Conservation (phyloP, 306 rosid genomes). For the Cucurbita moschata region DNA sequence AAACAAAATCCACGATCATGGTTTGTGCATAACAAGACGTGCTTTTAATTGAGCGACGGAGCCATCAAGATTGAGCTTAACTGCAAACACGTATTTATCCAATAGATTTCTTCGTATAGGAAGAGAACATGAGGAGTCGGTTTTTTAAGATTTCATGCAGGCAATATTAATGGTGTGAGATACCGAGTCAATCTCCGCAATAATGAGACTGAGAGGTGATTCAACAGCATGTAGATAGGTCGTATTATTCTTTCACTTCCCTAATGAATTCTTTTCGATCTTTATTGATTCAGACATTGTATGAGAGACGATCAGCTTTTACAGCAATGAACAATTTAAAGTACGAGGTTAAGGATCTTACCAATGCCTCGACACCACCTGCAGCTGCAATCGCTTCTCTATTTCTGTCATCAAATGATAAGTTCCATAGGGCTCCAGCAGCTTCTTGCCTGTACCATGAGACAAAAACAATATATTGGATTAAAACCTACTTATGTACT, state of each 20-base stretch:
- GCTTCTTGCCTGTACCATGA: slow-evolving; percentile 84
- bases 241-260: neutral
- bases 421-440: slow-evolving; percentile 98
- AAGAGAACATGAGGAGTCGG: neutral
- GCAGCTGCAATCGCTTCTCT: slow-evolving; percentile 97
- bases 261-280: neutral
- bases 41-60: too few relatives aligned
- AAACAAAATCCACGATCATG: too few relatives aligned
- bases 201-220: neutral
- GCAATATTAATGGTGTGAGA: neutral
- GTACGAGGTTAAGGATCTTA: slow-evolving; percentile 19
- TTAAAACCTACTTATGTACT: neutral
- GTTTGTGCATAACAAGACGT: too few relatives aligned
- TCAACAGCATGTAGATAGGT: neutral
- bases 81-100: too few relatives aligned
- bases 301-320: neutral
- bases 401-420: slow-evolving; percentile 96
- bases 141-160: neutral
- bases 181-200: neutral
- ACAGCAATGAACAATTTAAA: neutral
- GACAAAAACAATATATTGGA: neutral
- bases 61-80: too few relatives aligned
- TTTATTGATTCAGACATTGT: neutral
- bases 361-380: slow-evolving; percentile 98
- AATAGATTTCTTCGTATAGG: too few relatives aligned